phyloP scores from a whole-genome alignment of 495 filamentous ascomycete genomes.

The Penicillium tannophilum region DNA sequence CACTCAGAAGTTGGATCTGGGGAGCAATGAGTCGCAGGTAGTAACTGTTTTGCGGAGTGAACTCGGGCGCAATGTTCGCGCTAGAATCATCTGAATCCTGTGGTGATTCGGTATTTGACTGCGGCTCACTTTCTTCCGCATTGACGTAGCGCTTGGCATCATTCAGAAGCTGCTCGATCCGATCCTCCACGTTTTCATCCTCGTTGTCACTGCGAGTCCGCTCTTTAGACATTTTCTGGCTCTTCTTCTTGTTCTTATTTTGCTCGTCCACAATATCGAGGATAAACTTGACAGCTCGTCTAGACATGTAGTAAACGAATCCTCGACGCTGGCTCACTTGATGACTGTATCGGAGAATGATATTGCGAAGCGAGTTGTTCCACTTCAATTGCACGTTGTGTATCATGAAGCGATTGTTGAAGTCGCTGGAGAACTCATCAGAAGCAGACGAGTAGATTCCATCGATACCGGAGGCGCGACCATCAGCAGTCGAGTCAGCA shows the following conservation, averaged over 20 bases:
- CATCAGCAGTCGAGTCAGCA: constrained; percentile 45
- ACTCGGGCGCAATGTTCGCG: constrained; percentile 82
- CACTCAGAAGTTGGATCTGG: constrained; percentile 96
- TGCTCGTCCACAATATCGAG: constrained; percentile 96
- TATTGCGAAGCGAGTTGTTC: constrained; percentile 95
- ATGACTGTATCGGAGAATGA: constrained; percentile 95
- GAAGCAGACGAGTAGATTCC: constrained; percentile 42
- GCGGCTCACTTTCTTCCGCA: constrained; percentile 60
- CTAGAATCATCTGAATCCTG: constrained; percentile 58
- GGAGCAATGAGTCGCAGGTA: constrained; percentile 93
- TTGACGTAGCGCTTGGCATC: constrained; percentile 84
- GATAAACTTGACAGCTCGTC: constrained; percentile 95
- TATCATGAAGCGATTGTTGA: constrained; percentile 97
- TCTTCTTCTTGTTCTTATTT: constrained; percentile 61
- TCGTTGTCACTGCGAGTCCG: constrained; percentile 45
- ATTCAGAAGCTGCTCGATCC: constrained; percentile 82
- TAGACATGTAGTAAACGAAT: constrained; percentile 97
- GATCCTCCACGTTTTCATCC: constrained; percentile 72
- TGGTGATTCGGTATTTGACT: constrained; percentile 30
- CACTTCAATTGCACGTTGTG: constrained; percentile 98
- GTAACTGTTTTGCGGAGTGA: constrained; percentile 90
- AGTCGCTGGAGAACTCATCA: constrained; percentile 81
- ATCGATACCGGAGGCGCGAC: constrained; percentile 44
- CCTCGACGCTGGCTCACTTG: constrained; percentile 95
- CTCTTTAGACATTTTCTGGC: constrained; percentile 34